Percentiles rank a stretch among this genome's conserved stretches.
These are phyloP conservation scores for Thalassiosira profunda DNA, from an alignment of 108 stramenopile genomes.

Conservation along the genomic window DNA sequence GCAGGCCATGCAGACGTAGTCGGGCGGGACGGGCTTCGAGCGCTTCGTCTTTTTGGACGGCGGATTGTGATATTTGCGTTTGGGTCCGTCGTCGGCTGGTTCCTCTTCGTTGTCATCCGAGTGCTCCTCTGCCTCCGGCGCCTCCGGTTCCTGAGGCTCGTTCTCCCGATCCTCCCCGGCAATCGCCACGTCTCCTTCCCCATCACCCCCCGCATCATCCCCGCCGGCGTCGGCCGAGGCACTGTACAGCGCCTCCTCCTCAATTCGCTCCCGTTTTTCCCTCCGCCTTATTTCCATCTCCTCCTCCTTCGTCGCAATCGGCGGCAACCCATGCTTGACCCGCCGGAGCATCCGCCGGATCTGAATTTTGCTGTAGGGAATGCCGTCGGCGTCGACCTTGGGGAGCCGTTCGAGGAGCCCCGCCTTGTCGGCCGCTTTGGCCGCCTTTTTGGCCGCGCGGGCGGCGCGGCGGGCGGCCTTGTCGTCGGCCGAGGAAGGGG, in stretches of 20 bases:
- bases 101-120: slow-evolving; percentile 41
- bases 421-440: slow-evolving; percentile 11
- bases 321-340: slow-evolving; percentile 75
- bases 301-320: slow-evolving; percentile 79
- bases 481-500: no score
- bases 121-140: slow-evolving; percentile 6
- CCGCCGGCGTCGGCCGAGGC: background rate
- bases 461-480: background rate
- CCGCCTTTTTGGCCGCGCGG: slow-evolving; percentile 28
- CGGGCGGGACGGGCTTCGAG: slow-evolving; percentile 77
- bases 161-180: slow-evolving; percentile 7
- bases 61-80: slow-evolving; percentile 13
- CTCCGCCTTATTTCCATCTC: slow-evolving; percentile 61
- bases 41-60: slow-evolving; percentile 70
- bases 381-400: slow-evolving; percentile 41
- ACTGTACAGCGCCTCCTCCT: slow-evolving; percentile 52
- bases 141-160: slow-evolving; percentile 9
- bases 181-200: slow-evolving; percentile 18
- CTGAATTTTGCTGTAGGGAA: slow-evolving; percentile 85
- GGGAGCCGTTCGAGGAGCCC: slow-evolving; percentile 29
- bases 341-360: slow-evolving; percentile 87
- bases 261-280: slow-evolving; percentile 62
- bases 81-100: slow-evolving; percentile 14
- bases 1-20: slow-evolving; percentile 88
- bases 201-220: slow-evolving; percentile 16